Base-by-base conservation (phyloP, 192 early-diverging fungal species). In the Entomortierella chlamydospora region DNA sequence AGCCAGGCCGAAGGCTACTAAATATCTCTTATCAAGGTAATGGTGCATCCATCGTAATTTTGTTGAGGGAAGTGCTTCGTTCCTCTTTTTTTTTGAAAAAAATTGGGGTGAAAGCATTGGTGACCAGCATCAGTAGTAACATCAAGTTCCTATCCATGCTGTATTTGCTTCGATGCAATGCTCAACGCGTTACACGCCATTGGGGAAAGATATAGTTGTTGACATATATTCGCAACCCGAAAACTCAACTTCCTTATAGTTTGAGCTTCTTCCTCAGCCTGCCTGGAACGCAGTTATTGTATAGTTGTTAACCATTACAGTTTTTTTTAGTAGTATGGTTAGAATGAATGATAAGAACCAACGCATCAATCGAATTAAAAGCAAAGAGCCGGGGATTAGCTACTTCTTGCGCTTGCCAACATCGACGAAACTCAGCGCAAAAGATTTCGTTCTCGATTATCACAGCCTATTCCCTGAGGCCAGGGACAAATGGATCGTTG, bases 321-420 rank as follows among this genome's bases (percentile, higher is more conserved):
- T 37, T 37, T 37, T 37, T 50, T 50, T 50, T 50, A 50, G 49
- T 3, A 4, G 22, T 50, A 50, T 50, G 22, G 49, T 50, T 50
- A 50, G 17, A 50, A 50, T 50, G 49, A 17, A 50, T 17, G 49
- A 50, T 50, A 50, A 50, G 49, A 50, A 50, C 17, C 49, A 50
- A 50, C 49, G 49, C 49, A 50, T 50, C 49, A 50, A 50, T 50
- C 49, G 49, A 50, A 50, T 50, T 50, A 50, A 50, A 50, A 50
- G 49, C 49, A 50, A 50, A 50, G 17, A 50, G 15, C 49, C 49
- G 15, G 49, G 49, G 49, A 50, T 50, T 50, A 50, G 49, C 49
- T 50, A 50, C 49, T 23, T 50, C 49, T 50, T 50, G 49, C 4
- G 49, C 49, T 50, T 50, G 49, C 20, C 49, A 50, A 50, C 49